A percentile compares a stretch with the other conserved stretches of the same genome.
phyloP scores from a whole-genome alignment of 83 land plant genomes.

The Picea engelmannii region DNA sequence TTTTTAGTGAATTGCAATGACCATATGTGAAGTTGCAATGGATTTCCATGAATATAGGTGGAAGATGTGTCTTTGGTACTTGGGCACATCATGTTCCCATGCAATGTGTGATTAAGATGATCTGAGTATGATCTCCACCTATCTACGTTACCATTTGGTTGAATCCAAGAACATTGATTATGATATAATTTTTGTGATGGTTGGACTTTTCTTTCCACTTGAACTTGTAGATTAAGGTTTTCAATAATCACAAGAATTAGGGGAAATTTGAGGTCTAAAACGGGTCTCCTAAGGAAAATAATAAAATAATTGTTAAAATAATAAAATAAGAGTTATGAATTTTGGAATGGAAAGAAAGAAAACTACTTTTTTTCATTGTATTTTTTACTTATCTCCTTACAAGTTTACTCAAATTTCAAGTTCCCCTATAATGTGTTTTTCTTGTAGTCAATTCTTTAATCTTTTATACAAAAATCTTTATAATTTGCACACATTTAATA shows the following conservation, averaged over 20 bases:
- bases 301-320: no score
- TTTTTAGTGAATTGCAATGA: constrained; percentile 22
- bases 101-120: constrained; percentile 43
- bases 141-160: constrained; percentile 53
- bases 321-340: no score
- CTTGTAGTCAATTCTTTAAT: no score
- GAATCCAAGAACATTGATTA: constrained; percentile 75
- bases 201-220: constrained; percentile 49
- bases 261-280: no score
- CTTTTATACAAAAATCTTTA: no score
- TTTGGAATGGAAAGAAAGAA: no score
- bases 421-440: no score
- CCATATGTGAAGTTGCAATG: constrained; percentile 45
- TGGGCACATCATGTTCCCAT: constrained; percentile 49
- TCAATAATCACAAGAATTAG: constrained; percentile 58
- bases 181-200: constrained; percentile 70
- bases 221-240: constrained; percentile 56
- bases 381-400: no score
- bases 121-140: constrained; percentile 66
- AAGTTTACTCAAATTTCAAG: no score
- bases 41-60: constrained; percentile 46
- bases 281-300: no score
- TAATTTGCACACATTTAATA: no score
- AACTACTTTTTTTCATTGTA: no score
- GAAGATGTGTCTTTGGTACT: constrained; percentile 62